phyloP scores from a whole-genome alignment of 108 stramenopile genomes.

The Nitzschia palea region DNA sequence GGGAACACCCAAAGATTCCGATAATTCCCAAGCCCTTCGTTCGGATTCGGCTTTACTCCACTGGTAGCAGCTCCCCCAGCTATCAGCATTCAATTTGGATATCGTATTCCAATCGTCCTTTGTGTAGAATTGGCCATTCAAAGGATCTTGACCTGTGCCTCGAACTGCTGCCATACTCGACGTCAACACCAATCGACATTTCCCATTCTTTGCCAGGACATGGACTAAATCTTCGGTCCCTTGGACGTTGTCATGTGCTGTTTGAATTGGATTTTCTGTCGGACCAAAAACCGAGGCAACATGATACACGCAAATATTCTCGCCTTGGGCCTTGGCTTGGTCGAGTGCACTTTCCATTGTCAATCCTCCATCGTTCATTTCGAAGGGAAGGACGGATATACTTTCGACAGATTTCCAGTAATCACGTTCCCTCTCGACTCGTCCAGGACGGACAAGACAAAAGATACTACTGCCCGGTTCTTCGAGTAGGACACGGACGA shows the following conservation, averaged over 20 bases:
- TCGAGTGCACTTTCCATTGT: constrained; percentile 47
- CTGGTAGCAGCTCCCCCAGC: constrained; percentile 85
- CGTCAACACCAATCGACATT: constrained; percentile 59
- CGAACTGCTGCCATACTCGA: constrained; percentile 87
- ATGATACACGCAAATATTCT: constrained; percentile 65
- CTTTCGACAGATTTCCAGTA: constrained; percentile 47
- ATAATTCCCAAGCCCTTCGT: constrained; percentile 57
- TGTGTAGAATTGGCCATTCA: constrained; percentile 72
- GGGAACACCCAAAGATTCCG: constrained; percentile 45
- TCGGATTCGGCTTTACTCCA: constrained; percentile 85
- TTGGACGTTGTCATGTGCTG: constrained; percentile 75
- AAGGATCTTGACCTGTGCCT: constrained; percentile 71
- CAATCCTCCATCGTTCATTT: constrained; percentile 80
- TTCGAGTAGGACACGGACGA: constrained; percentile 44
- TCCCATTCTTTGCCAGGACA: constrained; percentile 27
- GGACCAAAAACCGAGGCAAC: constrained; percentile 84
- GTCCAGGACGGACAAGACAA: constrained; percentile 63
- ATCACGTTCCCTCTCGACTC: constrained; percentile 49
- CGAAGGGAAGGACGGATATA: constrained; percentile 66
- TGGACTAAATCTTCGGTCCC: constrained; percentile 71
- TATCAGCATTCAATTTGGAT: constrained; percentile 53
- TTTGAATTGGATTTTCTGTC: constrained; percentile 70
- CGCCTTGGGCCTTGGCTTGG: constrained; percentile 11
- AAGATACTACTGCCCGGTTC: constrained; percentile 16
- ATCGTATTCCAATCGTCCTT: constrained; percentile 79